Base-by-base conservation (phyloP, 2,329 filamentous ascomycete genomes). In the Phialemoniopsis sp. region DNA sequence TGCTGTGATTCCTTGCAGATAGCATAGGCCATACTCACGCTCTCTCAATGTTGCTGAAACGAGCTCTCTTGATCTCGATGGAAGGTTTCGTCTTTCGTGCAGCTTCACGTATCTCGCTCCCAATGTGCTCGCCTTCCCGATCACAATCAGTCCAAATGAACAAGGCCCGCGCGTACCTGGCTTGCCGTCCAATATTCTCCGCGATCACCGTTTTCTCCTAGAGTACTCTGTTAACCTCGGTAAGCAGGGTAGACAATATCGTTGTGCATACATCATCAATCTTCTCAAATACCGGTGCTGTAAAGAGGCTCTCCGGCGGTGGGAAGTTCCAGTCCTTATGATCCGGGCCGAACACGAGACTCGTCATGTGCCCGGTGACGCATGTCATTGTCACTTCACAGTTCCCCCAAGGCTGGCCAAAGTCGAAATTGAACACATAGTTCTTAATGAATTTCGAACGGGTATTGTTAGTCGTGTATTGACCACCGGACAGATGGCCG, bases 131-230 rank as follows among this genome's bases (percentile, higher is more conserved):
- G 29, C 93, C 93, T 71, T 98, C 93, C 40, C 90, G 82, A 70
- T 98, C 93, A 63, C 93, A 97, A 73, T 98, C 93, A 1, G 93
- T 98, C 93, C 93, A 98, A 52, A 98, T 96, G 61, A 94, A 91
- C 26, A 98, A 72, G 12, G 83, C 80, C 40, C 73, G 77, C n/a
- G 82, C 75, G 56, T 77, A 76, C 44, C 76, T 76, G 14, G 93
- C 91, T 60, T 95, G 84, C 2, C 76, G 68, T 50, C 84, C 78
- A 53, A 98, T 93, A 56, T 98, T 98, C 26, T 82, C 74, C 9
- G 90, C 89, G 46, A 98, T 85, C 2, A 74, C 67, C 52, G 82
- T 82, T 56, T 90, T 94, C 54, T 90, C 83, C 80, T 90, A 48
- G 6, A 21, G 9, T 18, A 12, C 8, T 13, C 26, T 4, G n/a